phyloP scores from a whole-genome alignment of 177 flowering plant species.

The Tripterygium wilfordii region DNA sequence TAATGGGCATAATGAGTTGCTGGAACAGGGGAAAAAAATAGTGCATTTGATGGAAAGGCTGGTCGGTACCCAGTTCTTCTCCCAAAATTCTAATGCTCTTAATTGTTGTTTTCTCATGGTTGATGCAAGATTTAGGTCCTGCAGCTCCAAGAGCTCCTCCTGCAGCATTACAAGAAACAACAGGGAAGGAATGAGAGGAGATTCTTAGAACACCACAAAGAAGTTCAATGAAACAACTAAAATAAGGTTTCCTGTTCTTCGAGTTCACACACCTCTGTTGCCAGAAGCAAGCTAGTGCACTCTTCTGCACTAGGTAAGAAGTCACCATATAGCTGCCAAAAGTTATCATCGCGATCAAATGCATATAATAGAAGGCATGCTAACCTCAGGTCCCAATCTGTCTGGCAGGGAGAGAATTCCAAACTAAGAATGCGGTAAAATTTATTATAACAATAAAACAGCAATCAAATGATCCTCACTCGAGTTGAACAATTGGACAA shows the following conservation, averaged over 20 bases:
- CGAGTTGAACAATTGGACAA: no score
- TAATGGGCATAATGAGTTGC: neutral
- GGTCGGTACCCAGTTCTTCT: constrained; percentile 81
- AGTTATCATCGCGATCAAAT: constrained; percentile 79
- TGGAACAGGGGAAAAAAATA: no score
- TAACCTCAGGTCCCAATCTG: constrained; percentile 95
- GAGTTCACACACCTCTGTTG: constrained; percentile 71
- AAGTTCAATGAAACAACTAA: no score
- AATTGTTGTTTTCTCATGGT: constrained; percentile 58
- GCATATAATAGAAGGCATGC: constrained; percentile 91
- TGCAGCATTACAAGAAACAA: constrained; percentile 14
- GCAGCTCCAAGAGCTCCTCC: constrained; percentile 88
- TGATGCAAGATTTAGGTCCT: constrained; percentile 67
- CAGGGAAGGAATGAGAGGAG: neutral
- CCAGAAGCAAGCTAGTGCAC: constrained; percentile 86
- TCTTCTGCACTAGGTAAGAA: constrained; percentile 86
- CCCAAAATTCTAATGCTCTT: constrained; percentile 83
- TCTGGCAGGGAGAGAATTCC: constrained; percentile 42
- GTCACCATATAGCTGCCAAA: constrained; percentile 95
- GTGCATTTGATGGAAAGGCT: no score
- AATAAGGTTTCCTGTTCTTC: no score
- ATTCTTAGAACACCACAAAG: neutral
- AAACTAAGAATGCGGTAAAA: neutral
- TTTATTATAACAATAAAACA: neutral
- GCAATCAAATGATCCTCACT: no score